Percentiles rank a stretch among this genome's conserved stretches.
phyloP scores from a whole-genome alignment of 2,329 filamentous ascomycete species.

The Nothophaeocryptopus gaeumannii region DNA sequence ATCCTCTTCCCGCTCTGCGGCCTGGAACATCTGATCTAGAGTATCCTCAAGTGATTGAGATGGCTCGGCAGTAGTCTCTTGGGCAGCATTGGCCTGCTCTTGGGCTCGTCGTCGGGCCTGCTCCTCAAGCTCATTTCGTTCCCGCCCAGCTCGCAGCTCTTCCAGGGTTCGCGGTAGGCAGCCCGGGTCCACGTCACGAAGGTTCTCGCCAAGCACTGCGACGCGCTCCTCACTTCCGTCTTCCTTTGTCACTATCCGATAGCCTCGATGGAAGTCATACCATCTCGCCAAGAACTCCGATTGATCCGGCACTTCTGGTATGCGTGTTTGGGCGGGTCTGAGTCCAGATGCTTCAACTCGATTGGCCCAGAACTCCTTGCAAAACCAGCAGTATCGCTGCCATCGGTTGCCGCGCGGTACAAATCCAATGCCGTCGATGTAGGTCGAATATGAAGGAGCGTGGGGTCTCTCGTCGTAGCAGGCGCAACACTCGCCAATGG shows the following conservation, averaged over 20 bases:
- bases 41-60: slow-evolving; percentile 35
- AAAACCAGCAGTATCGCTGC: slow-evolving; percentile 54
- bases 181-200: slow-evolving; percentile 47
- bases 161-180: slow-evolving; percentile 47
- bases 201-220: slow-evolving; percentile 48
- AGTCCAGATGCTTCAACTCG: slow-evolving; percentile 44
- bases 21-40: slow-evolving; percentile 34
- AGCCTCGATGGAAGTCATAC: slow-evolving; percentile 52
- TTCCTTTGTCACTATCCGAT: slow-evolving; percentile 38
- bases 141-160: slow-evolving; percentile 40
- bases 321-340: slow-evolving; percentile 43
- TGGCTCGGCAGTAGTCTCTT: slow-evolving; percentile 10
- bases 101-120: slow-evolving; percentile 14
- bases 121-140: slow-evolving; percentile 30
- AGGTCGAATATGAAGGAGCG: slow-evolving; percentile 44
- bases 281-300: slow-evolving; percentile 45
- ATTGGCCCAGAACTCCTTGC: slow-evolving; percentile 52
- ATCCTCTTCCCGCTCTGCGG: slow-evolving; percentile 29
- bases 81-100: slow-evolving; percentile 7
- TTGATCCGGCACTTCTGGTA: slow-evolving; percentile 49
- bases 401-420: slow-evolving; percentile 48
- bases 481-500: slow-evolving; percentile 33
- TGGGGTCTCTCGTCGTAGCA: slow-evolving; percentile 38
- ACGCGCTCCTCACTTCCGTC: slow-evolving; percentile 47
- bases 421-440: slow-evolving; percentile 52